Evolutionary conservation across 1,284 basidiomycete genomes (phyloP).

Genomic region (Pholiota adiposa): DNA sequence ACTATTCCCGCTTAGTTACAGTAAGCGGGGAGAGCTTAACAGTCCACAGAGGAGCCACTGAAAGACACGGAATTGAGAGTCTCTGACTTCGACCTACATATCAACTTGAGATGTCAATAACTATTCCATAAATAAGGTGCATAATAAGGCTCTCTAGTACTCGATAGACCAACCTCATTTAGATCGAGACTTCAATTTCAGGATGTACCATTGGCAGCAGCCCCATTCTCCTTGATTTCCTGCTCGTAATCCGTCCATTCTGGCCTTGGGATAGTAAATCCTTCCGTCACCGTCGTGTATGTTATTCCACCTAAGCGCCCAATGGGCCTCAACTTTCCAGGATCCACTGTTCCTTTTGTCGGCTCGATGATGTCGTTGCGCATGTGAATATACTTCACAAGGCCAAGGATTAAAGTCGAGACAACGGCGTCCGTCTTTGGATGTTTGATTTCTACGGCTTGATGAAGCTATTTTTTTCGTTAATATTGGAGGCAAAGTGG

Average conservation of each 20-base stretch:
- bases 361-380: conserved; percentile 52
- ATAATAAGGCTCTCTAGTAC: too few species aligned
- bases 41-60: too few species aligned
- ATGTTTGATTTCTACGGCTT: conserved; percentile 50
- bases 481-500: neutral
- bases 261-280: conserved; percentile 50
- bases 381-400: conserved; percentile 65
- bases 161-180: too few species aligned
- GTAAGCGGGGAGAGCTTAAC: too few species aligned
- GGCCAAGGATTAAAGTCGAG: conserved; percentile 58
- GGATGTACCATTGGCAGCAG: too few species aligned
- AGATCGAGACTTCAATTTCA: too few species aligned
- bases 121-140: too few species aligned
- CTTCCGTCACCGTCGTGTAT: conserved; percentile 50
- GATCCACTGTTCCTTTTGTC: conserved; percentile 48
- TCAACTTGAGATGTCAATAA: too few species aligned
- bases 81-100: too few species aligned
- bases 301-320: conserved; percentile 61
- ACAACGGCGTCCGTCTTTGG: conserved; percentile 37
- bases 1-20: too few species aligned
- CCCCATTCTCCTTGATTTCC: neutral
- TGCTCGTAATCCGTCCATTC: conserved; percentile 42
- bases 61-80: too few species aligned
- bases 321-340: conserved; percentile 55
- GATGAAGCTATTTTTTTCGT: conserved; percentile 37